A percentile compares a stretch with the other conserved stretches of the same genome.
phyloP scores from a whole-genome alignment of 441 rosid species.

The Monsonia emarginata region DNA sequence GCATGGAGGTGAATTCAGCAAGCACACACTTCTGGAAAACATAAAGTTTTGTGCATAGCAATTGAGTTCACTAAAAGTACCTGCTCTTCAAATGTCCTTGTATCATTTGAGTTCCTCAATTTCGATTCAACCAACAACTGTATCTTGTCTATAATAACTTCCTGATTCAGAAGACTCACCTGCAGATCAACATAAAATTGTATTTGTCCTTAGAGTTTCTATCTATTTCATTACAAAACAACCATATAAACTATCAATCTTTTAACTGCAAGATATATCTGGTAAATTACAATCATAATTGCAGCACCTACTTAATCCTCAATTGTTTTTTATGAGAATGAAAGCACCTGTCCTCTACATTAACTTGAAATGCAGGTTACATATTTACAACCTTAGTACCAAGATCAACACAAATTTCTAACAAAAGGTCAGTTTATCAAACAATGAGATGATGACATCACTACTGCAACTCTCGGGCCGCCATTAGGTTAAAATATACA shows the following conservation, averaged over 20 bases:
- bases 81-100: slow-evolving; percentile 72
- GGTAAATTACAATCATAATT: not conserved
- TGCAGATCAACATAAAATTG: slow-evolving; percentile 25
- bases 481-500: too few species aligned
- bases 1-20: not conserved
- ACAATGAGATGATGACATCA: not conserved
- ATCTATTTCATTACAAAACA: not conserved
- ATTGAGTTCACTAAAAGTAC: slow-evolving; percentile 26
- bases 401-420: not conserved
- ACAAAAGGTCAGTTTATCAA: not conserved
- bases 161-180: slow-evolving; percentile 91
- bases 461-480: not conserved
- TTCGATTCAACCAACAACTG: slow-evolving; percentile 61
- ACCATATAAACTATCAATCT: not conserved
- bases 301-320: not conserved
- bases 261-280: not conserved
- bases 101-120: slow-evolving; percentile 63
- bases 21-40: slow-evolving; percentile 3
- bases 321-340: not conserved
- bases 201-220: not conserved
- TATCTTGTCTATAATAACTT: slow-evolving; percentile 63
- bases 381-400: not conserved
- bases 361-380: not conserved
- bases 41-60: slow-evolving; percentile 1
- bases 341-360: not conserved